Evolutionary conservation across 371 early-diverging fungal species (phyloP).

Genomic region (Circinella umbellata): DNA sequence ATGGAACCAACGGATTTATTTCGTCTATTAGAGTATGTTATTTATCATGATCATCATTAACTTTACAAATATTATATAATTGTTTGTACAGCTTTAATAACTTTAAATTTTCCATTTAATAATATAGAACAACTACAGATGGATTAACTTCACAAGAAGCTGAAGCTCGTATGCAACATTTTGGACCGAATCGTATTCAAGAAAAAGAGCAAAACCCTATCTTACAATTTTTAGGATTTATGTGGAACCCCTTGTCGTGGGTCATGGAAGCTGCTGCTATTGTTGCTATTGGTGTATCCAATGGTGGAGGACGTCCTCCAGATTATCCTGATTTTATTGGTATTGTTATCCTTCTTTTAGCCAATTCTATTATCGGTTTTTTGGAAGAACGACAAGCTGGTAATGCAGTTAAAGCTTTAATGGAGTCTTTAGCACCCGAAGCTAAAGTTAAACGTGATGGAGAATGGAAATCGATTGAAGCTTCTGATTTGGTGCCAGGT

Average conservation of each 20-base stretch:
- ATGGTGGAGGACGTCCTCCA: conserved; percentile 67
- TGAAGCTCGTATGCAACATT: conserved; percentile 62
- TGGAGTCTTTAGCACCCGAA: conserved; percentile 76
- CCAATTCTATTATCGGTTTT: conserved; percentile 87
- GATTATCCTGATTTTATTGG: conserved; percentile 88
- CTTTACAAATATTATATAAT: conserved; percentile 12
- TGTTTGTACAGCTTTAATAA: conserved; percentile 1
- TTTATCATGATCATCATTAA: background rate
- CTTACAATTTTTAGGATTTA: conserved; percentile 86
- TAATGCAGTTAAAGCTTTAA: conserved; percentile 78
- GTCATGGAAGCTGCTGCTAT: conserved; percentile 81
- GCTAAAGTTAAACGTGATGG: conserved; percentile 69
- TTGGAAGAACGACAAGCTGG: conserved; percentile 83
- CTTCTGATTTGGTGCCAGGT: conserved; percentile 70
- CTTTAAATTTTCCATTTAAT: too few species aligned
- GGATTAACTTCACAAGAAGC: conserved; percentile 73
- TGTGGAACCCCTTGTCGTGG: conserved; percentile 85
- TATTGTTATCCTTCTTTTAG: conserved; percentile 77
- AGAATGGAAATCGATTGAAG: conserved; percentile 59
- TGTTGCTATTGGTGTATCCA: conserved; percentile 73
- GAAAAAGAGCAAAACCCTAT: conserved; percentile 81
- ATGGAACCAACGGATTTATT: conserved; percentile 77
- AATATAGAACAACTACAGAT: conserved; percentile 55
- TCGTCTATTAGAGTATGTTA: conserved; percentile 61
- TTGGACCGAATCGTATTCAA: conserved; percentile 71